phyloP scores from a whole-genome alignment of 495 filamentous ascomycete species.

The Hamigera avellanea region DNA sequence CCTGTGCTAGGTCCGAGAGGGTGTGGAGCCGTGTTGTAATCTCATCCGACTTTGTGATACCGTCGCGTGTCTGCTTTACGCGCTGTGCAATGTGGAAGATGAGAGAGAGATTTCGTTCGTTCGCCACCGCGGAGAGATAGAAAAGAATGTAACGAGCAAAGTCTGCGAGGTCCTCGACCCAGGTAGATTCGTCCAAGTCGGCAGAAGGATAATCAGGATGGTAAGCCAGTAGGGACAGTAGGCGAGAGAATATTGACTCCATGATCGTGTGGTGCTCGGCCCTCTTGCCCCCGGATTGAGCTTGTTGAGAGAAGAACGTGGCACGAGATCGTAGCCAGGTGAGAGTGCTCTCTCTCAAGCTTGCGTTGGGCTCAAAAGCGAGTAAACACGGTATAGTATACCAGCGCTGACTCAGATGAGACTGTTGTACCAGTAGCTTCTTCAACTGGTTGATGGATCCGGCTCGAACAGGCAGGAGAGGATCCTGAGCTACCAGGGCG shows the following conservation, averaged over 20 bases:
- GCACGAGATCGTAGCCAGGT: slow-evolving; percentile 85
- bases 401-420: slow-evolving; percentile 47
- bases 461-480: slow-evolving; percentile 55
- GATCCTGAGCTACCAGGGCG: slow-evolving; percentile 68
- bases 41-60: slow-evolving; percentile 47
- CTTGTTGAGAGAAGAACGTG: slow-evolving; percentile 29
- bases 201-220: slow-evolving; percentile 74
- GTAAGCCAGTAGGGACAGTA: slow-evolving; percentile 81
- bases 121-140: slow-evolving; percentile 74
- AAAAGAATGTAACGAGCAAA: slow-evolving; percentile 80
- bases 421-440: slow-evolving; percentile 56
- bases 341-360: slow-evolving; percentile 57
- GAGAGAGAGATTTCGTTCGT: slow-evolving; percentile 71
- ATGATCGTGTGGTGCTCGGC: slow-evolving; percentile 48
- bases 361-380: slow-evolving; percentile 69
- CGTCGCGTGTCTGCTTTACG: slow-evolving; percentile 81
- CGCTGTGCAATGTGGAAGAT: slow-evolving; percentile 90
- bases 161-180: slow-evolving; percentile 60
- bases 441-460: slow-evolving; percentile 75
- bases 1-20: slow-evolving; percentile 79
- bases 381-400: slow-evolving; percentile 81
- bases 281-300: slow-evolving; percentile 25
- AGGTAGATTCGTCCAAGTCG: slow-evolving; percentile 34
- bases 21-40: slow-evolving; percentile 54
- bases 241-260: slow-evolving; percentile 74